These are phyloP conservation scores for Ananas comosus DNA, from an alignment of 176 grass and related monocot species.

Conservation along the genomic window DNA sequence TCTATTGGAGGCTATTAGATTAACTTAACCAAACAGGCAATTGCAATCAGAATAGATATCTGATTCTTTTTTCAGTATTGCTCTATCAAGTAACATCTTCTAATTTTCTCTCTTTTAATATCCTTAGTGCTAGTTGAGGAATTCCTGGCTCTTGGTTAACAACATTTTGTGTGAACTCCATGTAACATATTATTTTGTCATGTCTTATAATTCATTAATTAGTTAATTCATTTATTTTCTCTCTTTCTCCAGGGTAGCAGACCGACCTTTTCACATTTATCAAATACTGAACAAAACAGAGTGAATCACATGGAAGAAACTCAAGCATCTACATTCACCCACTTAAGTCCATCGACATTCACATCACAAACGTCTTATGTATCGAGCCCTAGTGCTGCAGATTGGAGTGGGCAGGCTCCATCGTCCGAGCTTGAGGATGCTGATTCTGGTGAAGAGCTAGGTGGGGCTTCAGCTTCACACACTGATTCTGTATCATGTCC, in stretches of 20 bases:
- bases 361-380: conserved; percentile 1
- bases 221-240: not conserved
- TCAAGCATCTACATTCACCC: conserved; percentile 3
- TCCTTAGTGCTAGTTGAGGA: not conserved
- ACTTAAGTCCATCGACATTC: conserved; percentile 4
- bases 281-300: not conserved
- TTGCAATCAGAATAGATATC: not conserved
- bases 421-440: conserved; percentile 23
- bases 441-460: conserved; percentile 16
- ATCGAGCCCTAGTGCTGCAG: not conserved
- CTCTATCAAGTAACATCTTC: not conserved
- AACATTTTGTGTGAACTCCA: not conserved
- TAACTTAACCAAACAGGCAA: not conserved
- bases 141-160: not conserved
- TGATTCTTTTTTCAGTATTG: not conserved
- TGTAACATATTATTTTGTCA: not conserved
- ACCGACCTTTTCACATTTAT: conserved; percentile 4
- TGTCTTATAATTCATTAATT: too few relatives aligned
- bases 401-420: conserved; percentile 10
- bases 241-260: conserved; percentile 1
- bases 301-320: not conserved
- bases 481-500: conserved; percentile 8
- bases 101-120: not conserved
- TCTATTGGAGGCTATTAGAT: not conserved
- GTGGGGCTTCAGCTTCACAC: conserved; percentile 9